A percentile compares a stretch with the other conserved stretches of the same genome.
Evolutionary conservation across 2,329 filamentous ascomycete genomes (phyloP).

Genomic region (Ambrosiella beaveri): DNA sequence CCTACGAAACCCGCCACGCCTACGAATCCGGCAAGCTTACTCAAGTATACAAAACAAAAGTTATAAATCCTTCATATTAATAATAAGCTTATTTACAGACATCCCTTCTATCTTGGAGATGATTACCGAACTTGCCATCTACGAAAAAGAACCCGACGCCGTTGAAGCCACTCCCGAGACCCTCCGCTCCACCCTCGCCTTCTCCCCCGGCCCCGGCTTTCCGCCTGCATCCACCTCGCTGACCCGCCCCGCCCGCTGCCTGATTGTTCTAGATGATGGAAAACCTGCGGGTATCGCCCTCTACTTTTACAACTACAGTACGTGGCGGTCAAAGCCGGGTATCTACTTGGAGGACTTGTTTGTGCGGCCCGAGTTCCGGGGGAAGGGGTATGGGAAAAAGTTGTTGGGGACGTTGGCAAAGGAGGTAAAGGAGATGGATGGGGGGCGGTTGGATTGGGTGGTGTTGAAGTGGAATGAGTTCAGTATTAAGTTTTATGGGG

Average conservation of each 20-base stretch:
- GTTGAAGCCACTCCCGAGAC: slow-evolving; percentile 65
- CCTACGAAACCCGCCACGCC: neutral
- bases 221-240: slow-evolving; percentile 30
- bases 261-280: slow-evolving; percentile 42
- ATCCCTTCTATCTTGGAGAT: slow-evolving; percentile 63
- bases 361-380: slow-evolving; percentile 52
- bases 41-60: neutral
- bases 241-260: slow-evolving; percentile 52
- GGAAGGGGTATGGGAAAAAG: slow-evolving; percentile 61
- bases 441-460: slow-evolving; percentile 70
- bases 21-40: neutral
- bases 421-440: slow-evolving; percentile 55
- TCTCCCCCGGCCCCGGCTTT: slow-evolving; percentile 37
- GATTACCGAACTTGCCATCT: slow-evolving; percentile 72
- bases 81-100: slow-evolving; percentile 36
- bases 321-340: slow-evolving; percentile 73
- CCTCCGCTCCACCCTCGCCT: slow-evolving; percentile 60
- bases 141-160: slow-evolving; percentile 58
- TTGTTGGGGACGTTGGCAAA: slow-evolving; percentile 62
- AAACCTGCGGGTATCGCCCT: slow-evolving; percentile 58
- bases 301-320: slow-evolving; percentile 92
- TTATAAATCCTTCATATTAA: neutral
- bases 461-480: slow-evolving; percentile 89
- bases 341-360: slow-evolving; percentile 93
- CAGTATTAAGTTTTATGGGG: slow-evolving; percentile 72